A percentile compares a stretch with the other conserved stretches of the same genome.
phyloP scores from a whole-genome alignment of 352 stramenopile genomes.

The Aphanomyces stellatus region DNA sequence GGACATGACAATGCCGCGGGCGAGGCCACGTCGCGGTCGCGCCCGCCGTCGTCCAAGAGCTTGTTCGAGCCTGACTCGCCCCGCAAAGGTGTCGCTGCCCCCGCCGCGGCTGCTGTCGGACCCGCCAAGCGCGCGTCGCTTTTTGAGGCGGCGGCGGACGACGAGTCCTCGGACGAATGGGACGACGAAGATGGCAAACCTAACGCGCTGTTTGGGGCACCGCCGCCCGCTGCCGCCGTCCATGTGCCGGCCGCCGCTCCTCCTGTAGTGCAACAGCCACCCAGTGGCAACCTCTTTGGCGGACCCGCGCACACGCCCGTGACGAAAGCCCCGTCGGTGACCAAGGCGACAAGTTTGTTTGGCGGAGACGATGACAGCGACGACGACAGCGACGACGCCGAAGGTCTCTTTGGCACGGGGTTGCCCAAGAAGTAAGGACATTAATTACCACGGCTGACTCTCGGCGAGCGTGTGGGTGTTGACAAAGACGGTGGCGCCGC shows the following conservation, averaged over 20 bases:
- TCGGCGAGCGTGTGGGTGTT: constrained; percentile 75
- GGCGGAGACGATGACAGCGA: constrained; percentile 42
- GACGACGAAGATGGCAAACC: constrained; percentile 44
- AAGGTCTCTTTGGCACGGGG: constrained; percentile 64
- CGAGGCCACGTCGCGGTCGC: constrained; percentile 13
- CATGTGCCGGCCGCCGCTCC: not conserved
- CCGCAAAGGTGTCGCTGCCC: not conserved
- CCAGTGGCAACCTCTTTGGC: not conserved
- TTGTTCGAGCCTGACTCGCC: constrained; percentile 11
- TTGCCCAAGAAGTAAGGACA: constrained; percentile 33
- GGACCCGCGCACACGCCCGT: not conserved
- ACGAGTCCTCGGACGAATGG: constrained; percentile 61
- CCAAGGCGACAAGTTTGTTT: constrained; percentile 58
- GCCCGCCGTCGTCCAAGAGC: not conserved
- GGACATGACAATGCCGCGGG: no score
- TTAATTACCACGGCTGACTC: constrained; percentile 63
- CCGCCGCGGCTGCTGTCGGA: constrained; percentile 16
- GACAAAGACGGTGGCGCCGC: constrained; percentile 80
- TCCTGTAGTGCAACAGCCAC: not conserved
- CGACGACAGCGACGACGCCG: constrained; percentile 61
- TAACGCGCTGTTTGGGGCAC: constrained; percentile 3
- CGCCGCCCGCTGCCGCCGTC: not conserved
- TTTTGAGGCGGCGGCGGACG: constrained; percentile 28
- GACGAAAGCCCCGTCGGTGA: constrained; percentile 11
- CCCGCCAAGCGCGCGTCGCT: constrained; percentile 24